A percentile compares a stretch with the other conserved stretches of the same genome.
Conservation (phyloP, 139 green algal genomes). For the Chlamydomonas asymmetrica region DNA sequence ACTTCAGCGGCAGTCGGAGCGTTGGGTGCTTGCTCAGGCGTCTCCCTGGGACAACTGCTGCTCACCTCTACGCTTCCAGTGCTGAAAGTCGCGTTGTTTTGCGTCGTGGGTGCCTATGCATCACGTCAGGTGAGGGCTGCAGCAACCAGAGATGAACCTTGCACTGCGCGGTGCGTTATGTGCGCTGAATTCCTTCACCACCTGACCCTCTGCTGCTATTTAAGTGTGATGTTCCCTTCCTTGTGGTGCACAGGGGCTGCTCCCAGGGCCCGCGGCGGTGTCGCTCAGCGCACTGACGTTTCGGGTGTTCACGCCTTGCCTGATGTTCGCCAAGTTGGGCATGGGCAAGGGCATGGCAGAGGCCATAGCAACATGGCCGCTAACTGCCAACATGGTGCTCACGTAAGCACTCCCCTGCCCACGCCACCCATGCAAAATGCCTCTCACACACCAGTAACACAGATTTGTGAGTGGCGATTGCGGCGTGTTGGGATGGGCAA, state of each 20-base stretch:
- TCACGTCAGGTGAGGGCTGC: background rate
- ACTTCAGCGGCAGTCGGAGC: no score
- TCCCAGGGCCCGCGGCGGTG: slow-evolving; percentile 22
- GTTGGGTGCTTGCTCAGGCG: background rate
- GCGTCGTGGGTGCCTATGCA: slow-evolving; percentile 10
- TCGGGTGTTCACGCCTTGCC: slow-evolving; percentile 29
- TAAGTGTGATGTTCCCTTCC: background rate
- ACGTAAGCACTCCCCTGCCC: no score
- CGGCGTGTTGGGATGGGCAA: no score
- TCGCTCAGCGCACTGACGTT: slow-evolving; percentile 9
- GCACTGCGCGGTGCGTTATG: background rate
- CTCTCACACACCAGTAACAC: no score
- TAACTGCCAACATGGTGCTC: slow-evolving; percentile 12
- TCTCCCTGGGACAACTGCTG: slow-evolving; percentile 9
- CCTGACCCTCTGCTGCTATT: background rate
- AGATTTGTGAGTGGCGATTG: no score
- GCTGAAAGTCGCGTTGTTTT: slow-evolving; percentile 31
- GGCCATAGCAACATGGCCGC: background rate
- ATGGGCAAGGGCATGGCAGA: slow-evolving; percentile 5
- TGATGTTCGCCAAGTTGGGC: slow-evolving; percentile 29
- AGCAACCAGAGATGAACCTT: background rate
- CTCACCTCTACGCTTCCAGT: slow-evolving; percentile 12
- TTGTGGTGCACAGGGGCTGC: no score
- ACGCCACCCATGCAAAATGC: no score
- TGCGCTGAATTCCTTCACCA: background rate